Evolutionary conservation across 2,329 filamentous ascomycete genomes (phyloP), one percentile per base, ranked within the genome.

Genomic region (Aspergillus phoenicis): DNA sequence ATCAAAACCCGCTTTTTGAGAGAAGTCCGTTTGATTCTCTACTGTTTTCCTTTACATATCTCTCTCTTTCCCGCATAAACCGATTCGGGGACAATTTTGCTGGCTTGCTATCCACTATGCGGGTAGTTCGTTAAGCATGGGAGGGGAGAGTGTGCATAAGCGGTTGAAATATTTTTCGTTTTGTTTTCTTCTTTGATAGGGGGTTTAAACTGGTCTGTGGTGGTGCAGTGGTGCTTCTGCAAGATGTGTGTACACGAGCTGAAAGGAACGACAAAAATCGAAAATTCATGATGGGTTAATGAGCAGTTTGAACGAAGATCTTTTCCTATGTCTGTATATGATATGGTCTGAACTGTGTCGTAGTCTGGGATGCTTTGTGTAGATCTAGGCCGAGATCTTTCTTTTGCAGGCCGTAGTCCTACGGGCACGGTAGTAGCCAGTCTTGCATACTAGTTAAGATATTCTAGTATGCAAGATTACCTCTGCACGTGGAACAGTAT

Each of bases 221-320:
- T 49, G 41, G 43, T 58, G 53, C 53, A 51, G 53, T 38, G 30
- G 55, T 59, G 20, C 33, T 63, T 49, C 54, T 63, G 60, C 63
- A 64, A 60, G 51, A 64, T 62, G 62, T 62, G 62, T 68, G 61
- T 67, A 68, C 61, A 60, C 66, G 66, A 68, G 66, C 59, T 64
- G 63, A 67, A 58, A 57, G 57, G 49, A 36, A 36, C 33, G 11
- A 61, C 61, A 65, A 60, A 66, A 63, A 63, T 60, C 57, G 59
- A 68, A 68, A 67, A 65, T 66, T 47, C 47, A 66, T 68, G 66
- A 68, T 64, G 66, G 65, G 61, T 15, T 66, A 64, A 68, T 63
- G 65, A 67, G 57, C 61, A 48, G 59, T 24, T 36, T 62, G 56
- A 61, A 65, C 47, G 41, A 63, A 51, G 17, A 43, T 41, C n/a